A percentile compares a stretch with the other conserved stretches of the same genome.
Evolutionary conservation across 208 protist species (phyloP).

Genomic region (Leishmania major): DNA sequence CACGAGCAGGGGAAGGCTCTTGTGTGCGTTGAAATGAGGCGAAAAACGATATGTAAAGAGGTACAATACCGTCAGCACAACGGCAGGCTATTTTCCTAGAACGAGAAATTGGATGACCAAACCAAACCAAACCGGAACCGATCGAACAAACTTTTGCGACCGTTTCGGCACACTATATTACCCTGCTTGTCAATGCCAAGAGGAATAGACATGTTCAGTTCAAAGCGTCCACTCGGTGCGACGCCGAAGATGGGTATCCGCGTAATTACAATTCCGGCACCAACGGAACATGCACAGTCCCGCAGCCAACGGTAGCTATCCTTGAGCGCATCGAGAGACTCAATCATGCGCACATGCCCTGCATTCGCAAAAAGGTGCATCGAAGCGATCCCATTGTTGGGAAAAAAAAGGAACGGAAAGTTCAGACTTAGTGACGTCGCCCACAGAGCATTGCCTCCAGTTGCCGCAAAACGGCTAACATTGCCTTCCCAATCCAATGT

Average conservation of each 20-base stretch:
- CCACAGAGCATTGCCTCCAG: constrained; percentile 87
- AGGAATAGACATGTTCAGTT: constrained; percentile 79
- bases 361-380: constrained; percentile 89
- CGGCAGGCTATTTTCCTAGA: constrained; percentile 32
- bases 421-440: constrained; percentile 79
- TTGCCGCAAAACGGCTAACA: constrained; percentile 58
- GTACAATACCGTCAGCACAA: not conserved
- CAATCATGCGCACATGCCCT: constrained; percentile 70
- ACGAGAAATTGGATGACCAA: constrained; percentile 78
- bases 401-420: constrained; percentile 82
- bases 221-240: constrained; percentile 75
- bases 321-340: constrained; percentile 41
- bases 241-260: constrained; percentile 83
- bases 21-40: not conserved
- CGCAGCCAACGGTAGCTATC: constrained; percentile 62
- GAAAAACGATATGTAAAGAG: not conserved
- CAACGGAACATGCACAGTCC: constrained; percentile 71
- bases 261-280: constrained; percentile 79
- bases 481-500: constrained; percentile 48
- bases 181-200: constrained; percentile 63
- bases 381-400: constrained; percentile 77
- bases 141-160: constrained; percentile 61
- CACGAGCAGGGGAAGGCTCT: not conserved
- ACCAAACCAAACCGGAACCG: constrained; percentile 77
- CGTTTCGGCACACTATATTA: constrained; percentile 58